Evolutionary conservation across 345 rosid genomes (phyloP).

Genomic region (Boechera stricta): DNA sequence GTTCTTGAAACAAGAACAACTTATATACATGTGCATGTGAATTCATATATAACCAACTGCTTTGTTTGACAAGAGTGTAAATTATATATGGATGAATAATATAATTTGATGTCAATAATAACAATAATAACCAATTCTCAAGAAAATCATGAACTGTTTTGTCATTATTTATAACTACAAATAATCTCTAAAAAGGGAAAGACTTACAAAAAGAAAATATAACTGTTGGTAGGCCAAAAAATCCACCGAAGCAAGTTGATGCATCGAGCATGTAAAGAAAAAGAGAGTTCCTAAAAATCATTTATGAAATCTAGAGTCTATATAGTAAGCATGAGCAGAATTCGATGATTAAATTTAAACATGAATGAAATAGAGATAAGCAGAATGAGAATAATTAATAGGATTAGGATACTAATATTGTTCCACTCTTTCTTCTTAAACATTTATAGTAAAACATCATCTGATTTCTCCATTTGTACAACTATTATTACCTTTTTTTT

Average conservation of each 20-base stretch:
- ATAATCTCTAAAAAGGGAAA: background rate
- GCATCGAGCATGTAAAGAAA: background rate
- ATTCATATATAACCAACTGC: background rate
- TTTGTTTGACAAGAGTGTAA: background rate
- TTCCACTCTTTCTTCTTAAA: background rate
- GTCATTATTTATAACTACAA: background rate
- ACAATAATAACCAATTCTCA: background rate
- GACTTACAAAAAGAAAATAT: background rate
- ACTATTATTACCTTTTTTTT: too few relatives aligned
- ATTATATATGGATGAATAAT: background rate
- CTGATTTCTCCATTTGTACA: too few relatives aligned
- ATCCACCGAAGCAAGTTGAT: slow-evolving; percentile 8
- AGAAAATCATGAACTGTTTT: background rate
- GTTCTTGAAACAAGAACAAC: background rate
- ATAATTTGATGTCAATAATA: background rate
- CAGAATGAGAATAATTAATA: background rate
- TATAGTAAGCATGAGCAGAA: background rate
- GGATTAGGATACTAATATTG: background rate
- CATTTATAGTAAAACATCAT: background rate
- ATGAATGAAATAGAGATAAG: background rate
- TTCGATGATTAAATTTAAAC: background rate
- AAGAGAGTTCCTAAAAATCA: background rate
- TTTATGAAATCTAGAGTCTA: background rate
- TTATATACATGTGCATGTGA: background rate
- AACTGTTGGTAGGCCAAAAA: background rate